phyloP scores from a whole-genome alignment of 306 rosid species.

The Glycine tomentella region DNA sequence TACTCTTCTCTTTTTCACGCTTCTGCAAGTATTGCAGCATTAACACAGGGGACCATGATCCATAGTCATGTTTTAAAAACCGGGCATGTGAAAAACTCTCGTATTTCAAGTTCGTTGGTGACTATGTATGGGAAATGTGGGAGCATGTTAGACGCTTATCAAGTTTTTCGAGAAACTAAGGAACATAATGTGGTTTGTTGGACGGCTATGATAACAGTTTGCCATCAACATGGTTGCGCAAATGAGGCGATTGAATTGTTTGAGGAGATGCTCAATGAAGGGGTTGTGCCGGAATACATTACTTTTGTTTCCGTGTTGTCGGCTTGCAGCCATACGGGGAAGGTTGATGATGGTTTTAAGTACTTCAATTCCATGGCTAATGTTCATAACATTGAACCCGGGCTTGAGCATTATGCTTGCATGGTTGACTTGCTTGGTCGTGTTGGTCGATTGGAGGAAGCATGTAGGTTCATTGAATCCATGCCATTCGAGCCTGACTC shows the following conservation, averaged over 20 bases:
- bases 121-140: slow-evolving; percentile 75
- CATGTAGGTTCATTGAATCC: slow-evolving; percentile 59
- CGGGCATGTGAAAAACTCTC: slow-evolving; percentile 52
- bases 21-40: slow-evolving; percentile 58
- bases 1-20: slow-evolving; percentile 67
- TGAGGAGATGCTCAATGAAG: slow-evolving; percentile 61
- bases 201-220: slow-evolving; percentile 71
- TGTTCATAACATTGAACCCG: slow-evolving; percentile 54
- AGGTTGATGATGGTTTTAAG: slow-evolving; percentile 62
- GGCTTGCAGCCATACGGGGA: slow-evolving; percentile 70
- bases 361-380: slow-evolving; percentile 63
- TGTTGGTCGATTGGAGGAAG: slow-evolving; percentile 62
- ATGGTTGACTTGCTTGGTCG: slow-evolving; percentile 76
- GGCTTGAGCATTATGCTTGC: slow-evolving; percentile 76
- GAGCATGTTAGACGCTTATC: slow-evolving; percentile 57
- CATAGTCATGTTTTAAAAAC: slow-evolving; percentile 61
- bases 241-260: slow-evolving; percentile 61
- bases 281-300: slow-evolving; percentile 59
- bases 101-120: slow-evolving; percentile 60
- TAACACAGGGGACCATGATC: slow-evolving; percentile 59
- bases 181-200: slow-evolving; percentile 66
- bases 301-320: slow-evolving; percentile 73
- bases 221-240: slow-evolving; percentile 70
- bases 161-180: slow-evolving; percentile 53
- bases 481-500: slow-evolving; percentile 69